Base-by-base conservation (phyloP, 768 basidiomycete species). In the Exidia glandulosa region DNA sequence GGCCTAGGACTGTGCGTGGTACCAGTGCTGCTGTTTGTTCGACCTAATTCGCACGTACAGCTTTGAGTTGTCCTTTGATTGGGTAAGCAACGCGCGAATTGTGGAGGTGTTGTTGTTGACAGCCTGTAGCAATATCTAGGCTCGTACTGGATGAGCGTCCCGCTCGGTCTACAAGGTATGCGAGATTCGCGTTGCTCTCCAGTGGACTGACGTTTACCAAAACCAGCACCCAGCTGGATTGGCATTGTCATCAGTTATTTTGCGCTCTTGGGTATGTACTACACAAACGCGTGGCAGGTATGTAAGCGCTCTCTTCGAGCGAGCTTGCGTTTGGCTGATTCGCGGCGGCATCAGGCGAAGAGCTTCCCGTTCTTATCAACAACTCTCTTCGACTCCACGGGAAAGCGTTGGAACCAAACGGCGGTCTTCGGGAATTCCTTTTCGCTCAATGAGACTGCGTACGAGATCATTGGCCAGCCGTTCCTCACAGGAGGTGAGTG, bases 281-380 rank as follows among this genome's bases (percentile, higher is more conserved):
- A 84, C 63, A 75, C 78, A n/a, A 80, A 86, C 65, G 70, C 75
- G 5, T 86, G 83, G 82, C 77, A 79, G 62, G 83, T 45, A 45
- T 14, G 16, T 10, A 6, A 19, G 10, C 19, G 12, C 41, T 10
- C 41, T 19, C 16, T 6, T 12, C n/a, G n/a, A n/a, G n/a, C n/a
- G n/a, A 10, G 5, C 19, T 23, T 13, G 19, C 12, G 16, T 23
- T 23, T 14, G 19, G 16, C 41, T 45, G 10, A 45, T 19, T 23
- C 16, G n/a, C n/a, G 19, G 41, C 23, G 41, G 23, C 19, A 14
- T 6, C 41, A 45, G 41, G 41, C 81, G 2, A 69, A 75, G 60
- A 66, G 67, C 1, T 81, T 81, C 64, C 84, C 83, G 0, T 82
- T 86, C 77, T 68, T 86, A 30, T 83, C 83, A 0, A 79, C 81